Evolutionary conservation across 2,329 filamentous ascomycete species (phyloP), one percentile per base, ranked within the genome.

Genomic region (Phoma sp.): DNA sequence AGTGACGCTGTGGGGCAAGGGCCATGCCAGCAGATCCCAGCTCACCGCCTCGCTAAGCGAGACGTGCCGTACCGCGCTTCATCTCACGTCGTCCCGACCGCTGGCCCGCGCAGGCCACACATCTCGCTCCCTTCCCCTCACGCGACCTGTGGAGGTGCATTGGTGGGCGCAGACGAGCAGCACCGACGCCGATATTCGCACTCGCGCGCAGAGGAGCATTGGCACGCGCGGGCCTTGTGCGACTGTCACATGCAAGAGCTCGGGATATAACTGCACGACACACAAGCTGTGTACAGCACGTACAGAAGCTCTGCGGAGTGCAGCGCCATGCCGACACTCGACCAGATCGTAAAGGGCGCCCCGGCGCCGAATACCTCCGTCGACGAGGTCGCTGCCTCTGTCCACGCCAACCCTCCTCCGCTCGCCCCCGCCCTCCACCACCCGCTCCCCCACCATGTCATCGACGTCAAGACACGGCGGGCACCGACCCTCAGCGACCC

Each of bases 271-370:
- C 43, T 32, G 18, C 18, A 36, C 34, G 3, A 14, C 37, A 5
- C 40, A 4, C 18, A 20, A n/a, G n/a, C n/a, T n/a, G n/a, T n/a
- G n/a, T n/a, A n/a, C n/a, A 18, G 18, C 21, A 23, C 33, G 14
- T 23, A 12, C 15, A 23, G 32, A 42, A 36, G 50, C 45, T 18
- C 33, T 28, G 46, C 20, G 17, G 26, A 33, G 23, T 28, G 17
- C 25, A 17, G 12, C 29, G 17, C 34, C 40, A 47, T 47, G 43
- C 18, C 33, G 29, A 39, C 53, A n/a, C 82, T 96, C 71, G 93
- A 97, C 78, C 92, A 92, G 68, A 84, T 96, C 68, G 91, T 98
- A 78, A 98, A 97, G 79, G 93, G 93, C 69, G 88, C 91, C 42
- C 89, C 92, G 53, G 80, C 86, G 53, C 83, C 88, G 50, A 83